These are phyloP conservation scores for Camellia oleifera DNA, from an alignment of 179 eudicot genomes.

Conservation along the genomic window DNA sequence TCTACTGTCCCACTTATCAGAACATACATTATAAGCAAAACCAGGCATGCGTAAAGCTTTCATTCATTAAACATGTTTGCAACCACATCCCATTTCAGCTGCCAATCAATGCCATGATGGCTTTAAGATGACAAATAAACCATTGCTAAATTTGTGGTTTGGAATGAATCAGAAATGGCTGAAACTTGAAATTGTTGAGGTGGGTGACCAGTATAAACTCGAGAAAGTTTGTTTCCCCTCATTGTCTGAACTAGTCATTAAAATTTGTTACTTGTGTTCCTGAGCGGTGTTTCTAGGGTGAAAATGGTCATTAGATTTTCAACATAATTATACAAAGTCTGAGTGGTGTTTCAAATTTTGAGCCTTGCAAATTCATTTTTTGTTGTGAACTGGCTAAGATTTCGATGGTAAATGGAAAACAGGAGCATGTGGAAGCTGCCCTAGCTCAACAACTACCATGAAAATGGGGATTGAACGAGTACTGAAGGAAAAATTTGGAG, in stretches of 20 bases:
- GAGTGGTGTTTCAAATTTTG: not conserved
- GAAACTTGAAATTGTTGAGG: not conserved
- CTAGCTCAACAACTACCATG: constrained; percentile 96
- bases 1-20: not conserved
- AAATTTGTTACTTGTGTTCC: not conserved
- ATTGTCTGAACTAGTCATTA: constrained; percentile 6
- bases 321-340: not conserved
- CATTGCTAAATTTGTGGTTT: not conserved
- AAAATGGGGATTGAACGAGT: constrained; percentile 89
- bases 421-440: constrained; percentile 96
- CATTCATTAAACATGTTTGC: not conserved
- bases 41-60: not conserved
- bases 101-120: not conserved
- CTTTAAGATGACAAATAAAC: not conserved
- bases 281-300: not conserved
- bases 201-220: not conserved
- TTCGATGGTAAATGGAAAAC: constrained; percentile 13
- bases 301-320: not conserved
- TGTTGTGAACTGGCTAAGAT: not conserved
- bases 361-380: constrained; percentile 2
- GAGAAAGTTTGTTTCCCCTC: not conserved
- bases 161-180: not conserved
- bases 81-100: not conserved
- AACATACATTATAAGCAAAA: not conserved
- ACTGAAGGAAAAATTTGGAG: constrained; percentile 89